These are phyloP conservation scores for Terfezia boudieri DNA, from an alignment of 495 filamentous ascomycete genomes.

Conservation along the genomic window DNA sequence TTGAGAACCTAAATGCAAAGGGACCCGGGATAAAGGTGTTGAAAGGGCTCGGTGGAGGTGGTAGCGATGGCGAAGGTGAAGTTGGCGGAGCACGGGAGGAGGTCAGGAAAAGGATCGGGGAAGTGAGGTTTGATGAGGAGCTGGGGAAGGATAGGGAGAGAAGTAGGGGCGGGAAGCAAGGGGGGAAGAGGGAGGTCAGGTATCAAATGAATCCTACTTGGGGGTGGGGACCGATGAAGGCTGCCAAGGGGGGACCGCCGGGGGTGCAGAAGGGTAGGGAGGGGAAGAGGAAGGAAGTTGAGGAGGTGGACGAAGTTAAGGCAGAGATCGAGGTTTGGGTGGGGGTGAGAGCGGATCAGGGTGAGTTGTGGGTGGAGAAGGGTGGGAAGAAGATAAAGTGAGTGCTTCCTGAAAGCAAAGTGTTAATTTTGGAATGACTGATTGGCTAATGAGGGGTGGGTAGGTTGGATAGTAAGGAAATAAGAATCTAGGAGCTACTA, in stretches of 20 bases:
- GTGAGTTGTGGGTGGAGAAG: background rate
- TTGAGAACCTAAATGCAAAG: background rate
- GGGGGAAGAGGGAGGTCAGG: conserved; percentile 41
- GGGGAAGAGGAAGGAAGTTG: background rate
- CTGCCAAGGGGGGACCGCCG: conserved; percentile 31
- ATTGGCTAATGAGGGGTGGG: too few relatives aligned
- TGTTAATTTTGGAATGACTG: too few relatives aligned
- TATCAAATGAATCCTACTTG: conserved; percentile 74
- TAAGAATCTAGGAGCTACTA: too few relatives aligned
- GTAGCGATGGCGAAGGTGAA: background rate
- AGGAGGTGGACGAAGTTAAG: background rate
- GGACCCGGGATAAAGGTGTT: background rate
- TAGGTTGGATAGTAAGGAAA: too few relatives aligned
- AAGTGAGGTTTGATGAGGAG: background rate
- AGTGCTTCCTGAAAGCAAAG: too few relatives aligned
- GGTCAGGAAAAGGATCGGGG: background rate
- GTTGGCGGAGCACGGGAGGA: background rate
- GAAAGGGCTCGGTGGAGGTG: background rate
- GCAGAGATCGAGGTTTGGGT: background rate
- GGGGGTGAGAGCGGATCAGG: background rate
- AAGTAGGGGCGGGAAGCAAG: conserved; percentile 24
- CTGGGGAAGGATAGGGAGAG: background rate
- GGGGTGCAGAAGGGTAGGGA: background rate
- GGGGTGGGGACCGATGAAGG: conserved; percentile 83
- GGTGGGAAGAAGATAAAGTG: background rate